These are phyloP conservation scores for Gremmenia infestans DNA, from an alignment of 2,329 filamentous ascomycete genomes.

Conservation along the genomic window DNA sequence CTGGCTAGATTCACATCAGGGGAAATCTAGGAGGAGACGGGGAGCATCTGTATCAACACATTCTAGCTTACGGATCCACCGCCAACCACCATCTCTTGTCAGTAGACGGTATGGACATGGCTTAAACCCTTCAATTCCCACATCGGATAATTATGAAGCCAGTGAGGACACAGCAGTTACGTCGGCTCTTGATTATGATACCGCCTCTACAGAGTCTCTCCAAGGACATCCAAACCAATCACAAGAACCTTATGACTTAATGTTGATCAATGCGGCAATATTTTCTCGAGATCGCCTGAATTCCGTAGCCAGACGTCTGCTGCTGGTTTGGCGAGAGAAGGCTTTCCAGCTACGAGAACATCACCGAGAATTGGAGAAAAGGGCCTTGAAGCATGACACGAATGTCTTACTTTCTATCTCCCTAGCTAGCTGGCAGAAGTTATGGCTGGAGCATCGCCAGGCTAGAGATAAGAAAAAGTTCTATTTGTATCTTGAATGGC, in stretches of 20 bases:
- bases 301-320: slow-evolving; percentile 11
- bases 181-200: slow-evolving; percentile 18
- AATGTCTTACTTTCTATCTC: slow-evolving; percentile 46
- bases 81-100: slow-evolving; percentile 12
- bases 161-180: slow-evolving; percentile 24
- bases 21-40: slow-evolving; percentile 12
- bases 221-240: neutral
- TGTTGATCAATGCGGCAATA: slow-evolving; percentile 23
- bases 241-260: slow-evolving; percentile 10
- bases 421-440: slow-evolving; percentile 45
- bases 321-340: slow-evolving; percentile 25
- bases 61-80: slow-evolving; percentile 24
- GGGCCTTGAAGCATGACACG: slow-evolving; percentile 46
- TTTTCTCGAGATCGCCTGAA: slow-evolving; percentile 21
- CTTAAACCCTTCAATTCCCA: slow-evolving; percentile 6
- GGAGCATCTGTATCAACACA: slow-evolving; percentile 26
- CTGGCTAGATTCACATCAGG: slow-evolving; percentile 21
- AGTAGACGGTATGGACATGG: slow-evolving; percentile 1
- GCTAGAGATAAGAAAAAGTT: slow-evolving; percentile 44
- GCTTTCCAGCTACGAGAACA: slow-evolving; percentile 31
- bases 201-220: neutral
- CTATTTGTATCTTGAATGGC: slow-evolving; percentile 50
- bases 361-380: slow-evolving; percentile 35
- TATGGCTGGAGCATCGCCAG: slow-evolving; percentile 24
- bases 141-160: slow-evolving; percentile 18